Base-by-base conservation (phyloP, 768 basidiomycete species). In the Amanita polypyramis region DNA sequence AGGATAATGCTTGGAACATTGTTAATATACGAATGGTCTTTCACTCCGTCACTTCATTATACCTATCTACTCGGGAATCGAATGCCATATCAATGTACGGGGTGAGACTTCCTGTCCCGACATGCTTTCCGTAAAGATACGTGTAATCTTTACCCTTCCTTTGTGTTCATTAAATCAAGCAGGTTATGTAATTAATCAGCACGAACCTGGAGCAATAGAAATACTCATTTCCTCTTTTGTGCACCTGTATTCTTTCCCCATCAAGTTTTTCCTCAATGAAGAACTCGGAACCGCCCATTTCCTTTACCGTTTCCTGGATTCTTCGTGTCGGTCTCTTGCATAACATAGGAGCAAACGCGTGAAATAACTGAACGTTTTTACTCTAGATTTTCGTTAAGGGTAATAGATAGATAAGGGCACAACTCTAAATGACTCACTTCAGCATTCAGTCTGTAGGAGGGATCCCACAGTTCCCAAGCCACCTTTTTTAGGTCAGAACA, bases 181-280 rank as follows among this genome's bases (percentile, higher is more conserved):
- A 30, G 44, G n/a, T 29, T 32, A 21, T 37, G 7, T 47, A 25
- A 49, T 52, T 19, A 0, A 11, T 38, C 47, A 50, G 17, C 10
- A 42, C 66, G 57, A 55, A 88, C 83, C 94, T 76, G 15, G 96
- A 98, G 60, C 85, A 94, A 57, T 95, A 97, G 55, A 84, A 88
- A 59, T 88, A 97, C 59, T 90, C 82, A 51, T 88, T 85, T 0
- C 90, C 91, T 41, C 86, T 74, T 62, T 89, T 97, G 59, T 99
- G 96, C 48, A 99, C 55, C 61, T 98, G 96, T 66, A 99, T 92
- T 29, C 96, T 71, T 62, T 99, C 96, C 2, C 96, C 96, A 56
- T 99, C 96, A 2, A 98, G 73, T 61, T 98, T 99, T 67, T 99
- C 96, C 61, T 99, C 96, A 32, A 99, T 85, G 52, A 91, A 68